Evolutionary conservation across 305 asterid species (phyloP).

Genomic region (Plantago coronopus): DNA sequence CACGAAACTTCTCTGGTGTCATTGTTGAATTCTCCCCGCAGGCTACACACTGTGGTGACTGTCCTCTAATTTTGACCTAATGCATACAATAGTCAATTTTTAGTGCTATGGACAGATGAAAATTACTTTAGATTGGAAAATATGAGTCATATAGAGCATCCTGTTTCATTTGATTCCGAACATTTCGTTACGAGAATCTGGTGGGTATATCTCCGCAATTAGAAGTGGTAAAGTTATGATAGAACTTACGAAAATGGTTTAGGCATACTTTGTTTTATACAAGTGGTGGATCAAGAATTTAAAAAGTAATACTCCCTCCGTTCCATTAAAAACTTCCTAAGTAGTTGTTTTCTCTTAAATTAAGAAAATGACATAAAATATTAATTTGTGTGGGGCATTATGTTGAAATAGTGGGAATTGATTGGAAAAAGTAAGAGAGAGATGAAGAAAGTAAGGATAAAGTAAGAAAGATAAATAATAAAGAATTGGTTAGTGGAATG

Average conservation of each 20-base stretch:
- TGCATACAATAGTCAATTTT: slow-evolving; percentile 15
- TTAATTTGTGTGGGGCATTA: too few species aligned
- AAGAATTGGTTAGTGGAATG: too few species aligned
- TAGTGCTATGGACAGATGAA: slow-evolving; percentile 6
- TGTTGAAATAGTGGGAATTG: too few species aligned
- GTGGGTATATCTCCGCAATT: neutral
- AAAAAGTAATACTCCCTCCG: too few species aligned
- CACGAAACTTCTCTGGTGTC: slow-evolving; percentile 42
- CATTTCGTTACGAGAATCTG: neutral
- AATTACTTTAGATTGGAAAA: neutral
- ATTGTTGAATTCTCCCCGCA: slow-evolving; percentile 63
- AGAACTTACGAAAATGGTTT: neutral
- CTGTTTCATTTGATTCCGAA: neutral
- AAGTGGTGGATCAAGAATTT: neutral
- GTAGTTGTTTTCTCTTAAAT: too few species aligned
- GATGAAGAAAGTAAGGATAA: too few species aligned
- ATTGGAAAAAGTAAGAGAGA: too few species aligned
- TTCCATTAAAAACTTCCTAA: too few species aligned
- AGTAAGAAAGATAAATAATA: too few species aligned
- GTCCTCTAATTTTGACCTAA: slow-evolving; percentile 89
- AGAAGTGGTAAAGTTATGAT: neutral
- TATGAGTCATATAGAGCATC: neutral
- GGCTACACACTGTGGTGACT: slow-evolving; percentile 70
- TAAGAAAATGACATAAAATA: too few species aligned
- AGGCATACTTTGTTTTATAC: neutral